Percentiles rank a stretch among this genome's conserved stretches.
Conservation (phyloP, 768 basidiomycete species). For the Zangia roseola region DNA sequence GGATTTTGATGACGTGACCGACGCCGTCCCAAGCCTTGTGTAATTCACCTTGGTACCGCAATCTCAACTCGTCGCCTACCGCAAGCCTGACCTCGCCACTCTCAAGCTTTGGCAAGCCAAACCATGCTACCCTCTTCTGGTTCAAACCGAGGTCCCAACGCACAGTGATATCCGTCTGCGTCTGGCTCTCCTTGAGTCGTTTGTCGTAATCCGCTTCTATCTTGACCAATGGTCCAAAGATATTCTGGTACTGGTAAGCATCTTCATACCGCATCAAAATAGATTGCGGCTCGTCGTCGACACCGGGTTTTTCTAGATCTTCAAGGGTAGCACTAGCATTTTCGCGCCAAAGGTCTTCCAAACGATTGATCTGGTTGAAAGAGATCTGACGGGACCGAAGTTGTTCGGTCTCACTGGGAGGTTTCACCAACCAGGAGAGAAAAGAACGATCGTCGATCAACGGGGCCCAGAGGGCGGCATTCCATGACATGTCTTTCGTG, state of each 20-base stretch:
- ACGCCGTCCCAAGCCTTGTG: constrained; percentile 97
- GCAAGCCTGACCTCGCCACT: constrained; percentile 97
- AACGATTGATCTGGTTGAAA: constrained; percentile 93
- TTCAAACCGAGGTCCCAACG: constrained; percentile 98
- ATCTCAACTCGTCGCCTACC: constrained; percentile 90
- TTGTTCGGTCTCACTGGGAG: constrained; percentile 94
- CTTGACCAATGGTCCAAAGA: constrained; percentile 98
- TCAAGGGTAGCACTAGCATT: constrained; percentile 93
- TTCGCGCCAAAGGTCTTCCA: constrained; percentile 98
- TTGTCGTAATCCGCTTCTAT: constrained; percentile 99
- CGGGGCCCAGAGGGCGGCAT: constrained; percentile 95
- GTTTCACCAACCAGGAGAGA: constrained; percentile 98
- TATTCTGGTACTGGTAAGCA: constrained; percentile 99
- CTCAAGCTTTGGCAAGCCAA: constrained; percentile 92
- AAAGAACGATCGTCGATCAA: constrained; percentile 98
- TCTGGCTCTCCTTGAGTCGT: constrained; percentile 95
- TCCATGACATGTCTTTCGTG: constrained; percentile 98
- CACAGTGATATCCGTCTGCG: constrained; percentile 93
- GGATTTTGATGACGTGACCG: constrained; percentile 98
- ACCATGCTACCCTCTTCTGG: constrained; percentile 99
- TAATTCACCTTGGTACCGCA: constrained; percentile 86
- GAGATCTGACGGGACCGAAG: constrained; percentile 95
- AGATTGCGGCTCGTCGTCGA: constrained; percentile 96
- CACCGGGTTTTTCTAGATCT: constrained; percentile 95
- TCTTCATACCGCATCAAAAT: constrained; percentile 93